Conservation (phyloP, 176 grass and related monocot species). For the Cocos nucifera region DNA sequence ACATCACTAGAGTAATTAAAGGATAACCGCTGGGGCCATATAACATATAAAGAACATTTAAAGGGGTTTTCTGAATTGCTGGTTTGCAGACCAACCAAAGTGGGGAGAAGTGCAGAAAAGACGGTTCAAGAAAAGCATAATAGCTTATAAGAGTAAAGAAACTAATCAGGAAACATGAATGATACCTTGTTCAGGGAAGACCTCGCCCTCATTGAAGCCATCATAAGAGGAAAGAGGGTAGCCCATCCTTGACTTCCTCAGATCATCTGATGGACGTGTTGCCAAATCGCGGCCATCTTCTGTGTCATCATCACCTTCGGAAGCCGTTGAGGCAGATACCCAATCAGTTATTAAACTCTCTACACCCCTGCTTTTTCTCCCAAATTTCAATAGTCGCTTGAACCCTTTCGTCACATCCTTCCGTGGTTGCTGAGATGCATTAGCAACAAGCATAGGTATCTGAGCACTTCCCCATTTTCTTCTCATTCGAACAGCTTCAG, state of each 20-base stretch:
- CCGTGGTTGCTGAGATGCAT: slow-evolving; percentile 55
- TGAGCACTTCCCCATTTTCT: slow-evolving; percentile 95
- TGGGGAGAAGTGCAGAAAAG: neutral
- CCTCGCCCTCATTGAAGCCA: slow-evolving; percentile 53
- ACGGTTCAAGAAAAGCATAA: neutral
- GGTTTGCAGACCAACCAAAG: neutral
- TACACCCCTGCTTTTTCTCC: slow-evolving; percentile 64
- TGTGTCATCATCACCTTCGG: slow-evolving; percentile 87
- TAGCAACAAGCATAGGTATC: slow-evolving; percentile 51
- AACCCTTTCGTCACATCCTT: slow-evolving; percentile 94
- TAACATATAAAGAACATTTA: no score
- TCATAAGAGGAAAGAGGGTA: slow-evolving; percentile 49
- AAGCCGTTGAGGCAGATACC: slow-evolving; percentile 93
- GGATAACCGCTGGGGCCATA: no score
- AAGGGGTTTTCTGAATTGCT: no score
- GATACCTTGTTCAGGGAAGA: slow-evolving; percentile 81
- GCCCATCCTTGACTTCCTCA: slow-evolving; percentile 78
- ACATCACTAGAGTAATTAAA: no score
- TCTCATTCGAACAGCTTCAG: slow-evolving; percentile 70
- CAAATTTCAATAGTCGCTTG: slow-evolving; percentile 95
- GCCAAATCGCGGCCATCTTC: slow-evolving; percentile 57
- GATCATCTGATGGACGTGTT: slow-evolving; percentile 52
- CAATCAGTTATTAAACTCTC: slow-evolving; percentile 74
- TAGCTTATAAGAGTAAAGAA: neutral
- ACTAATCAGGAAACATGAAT: neutral